phyloP scores from a whole-genome alignment of 176 grass and related monocot genomes.

The Carex parvula region DNA sequence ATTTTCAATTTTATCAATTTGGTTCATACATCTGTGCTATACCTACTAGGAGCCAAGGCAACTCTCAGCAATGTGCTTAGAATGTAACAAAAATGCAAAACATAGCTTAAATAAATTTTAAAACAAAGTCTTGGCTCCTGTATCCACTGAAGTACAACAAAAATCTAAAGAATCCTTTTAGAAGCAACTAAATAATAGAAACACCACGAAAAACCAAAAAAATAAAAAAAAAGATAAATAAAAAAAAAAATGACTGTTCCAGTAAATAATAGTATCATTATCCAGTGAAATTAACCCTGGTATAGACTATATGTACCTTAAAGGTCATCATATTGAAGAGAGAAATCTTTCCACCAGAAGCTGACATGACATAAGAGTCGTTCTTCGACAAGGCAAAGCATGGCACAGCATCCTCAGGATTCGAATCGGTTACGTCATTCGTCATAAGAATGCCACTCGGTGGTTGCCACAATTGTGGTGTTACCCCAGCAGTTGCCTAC shows the following conservation, averaged over 20 bases:
- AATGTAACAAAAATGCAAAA: neutral
- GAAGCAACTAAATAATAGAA: neutral
- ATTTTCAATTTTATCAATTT: neutral
- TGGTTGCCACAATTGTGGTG: constrained; percentile 91
- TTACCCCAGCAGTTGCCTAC: constrained; percentile 71
- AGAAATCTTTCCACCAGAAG: constrained; percentile 96
- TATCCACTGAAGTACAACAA: neutral
- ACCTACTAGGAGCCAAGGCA: neutral
- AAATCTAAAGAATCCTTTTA: neutral
- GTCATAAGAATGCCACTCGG: constrained; percentile 96
- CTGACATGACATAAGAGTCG: constrained; percentile 99
- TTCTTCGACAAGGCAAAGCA: constrained; percentile 99
- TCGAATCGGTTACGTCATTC: constrained; percentile 84
- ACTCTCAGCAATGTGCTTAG: constrained; percentile 1
- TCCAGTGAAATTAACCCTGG: neutral
- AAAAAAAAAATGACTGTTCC: neutral
- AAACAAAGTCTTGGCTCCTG: neutral
- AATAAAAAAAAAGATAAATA: too few relatives aligned
- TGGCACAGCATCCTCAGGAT: constrained; percentile 86
- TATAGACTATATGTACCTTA: constrained; percentile 52
- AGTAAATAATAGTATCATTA: neutral
- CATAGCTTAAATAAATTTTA: neutral
- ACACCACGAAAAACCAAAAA: neutral
- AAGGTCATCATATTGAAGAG: constrained; percentile 99
- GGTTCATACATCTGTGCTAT: neutral